Percentiles rank a stretch among this genome's conserved stretches.
Conservation (phyloP, 768 basidiomycete species). For the Mycena vitilis region DNA sequence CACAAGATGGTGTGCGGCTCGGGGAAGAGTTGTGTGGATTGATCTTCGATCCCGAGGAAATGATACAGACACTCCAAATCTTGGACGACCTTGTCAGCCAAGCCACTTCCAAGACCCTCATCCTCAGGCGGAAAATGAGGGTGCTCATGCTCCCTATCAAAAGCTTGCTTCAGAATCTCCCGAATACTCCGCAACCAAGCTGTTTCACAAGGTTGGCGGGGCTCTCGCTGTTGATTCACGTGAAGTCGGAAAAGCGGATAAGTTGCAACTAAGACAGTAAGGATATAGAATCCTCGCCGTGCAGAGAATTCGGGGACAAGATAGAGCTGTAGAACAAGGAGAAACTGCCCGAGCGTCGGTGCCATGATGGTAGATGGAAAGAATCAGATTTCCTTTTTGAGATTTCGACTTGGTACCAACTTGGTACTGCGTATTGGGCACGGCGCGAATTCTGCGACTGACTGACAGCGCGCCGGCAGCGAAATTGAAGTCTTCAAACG, state of each 20-base stretch:
- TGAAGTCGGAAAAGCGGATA: conserved; percentile 30
- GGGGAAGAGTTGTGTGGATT: background rate
- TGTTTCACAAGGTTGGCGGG: conserved; percentile 18
- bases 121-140: conserved; percentile 14
- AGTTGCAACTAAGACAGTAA: conserved; percentile 7
- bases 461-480: no score
- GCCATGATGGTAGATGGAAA: background rate
- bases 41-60: background rate
- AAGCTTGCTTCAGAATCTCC: conserved; percentile 1
- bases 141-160: conserved; percentile 19
- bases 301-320: conserved; percentile 12
- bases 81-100: background rate
- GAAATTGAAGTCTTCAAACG: no score
- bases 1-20: conserved; percentile 4
- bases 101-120: background rate
- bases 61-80: conserved; percentile 1
- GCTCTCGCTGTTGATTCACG: conserved; percentile 17
- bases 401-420: no score
- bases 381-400: background rate
- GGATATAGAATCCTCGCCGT: conserved; percentile 24
- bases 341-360: conserved; percentile 15
- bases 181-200: conserved; percentile 25
- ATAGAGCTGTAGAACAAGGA: conserved; percentile 23
- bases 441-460: no score
- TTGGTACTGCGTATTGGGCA: no score